A percentile compares a stretch with the other conserved stretches of the same genome.
These are phyloP conservation scores for Nicotiana attenuata DNA, from an alignment of 257 asterid genomes.

Conservation along the genomic window DNA sequence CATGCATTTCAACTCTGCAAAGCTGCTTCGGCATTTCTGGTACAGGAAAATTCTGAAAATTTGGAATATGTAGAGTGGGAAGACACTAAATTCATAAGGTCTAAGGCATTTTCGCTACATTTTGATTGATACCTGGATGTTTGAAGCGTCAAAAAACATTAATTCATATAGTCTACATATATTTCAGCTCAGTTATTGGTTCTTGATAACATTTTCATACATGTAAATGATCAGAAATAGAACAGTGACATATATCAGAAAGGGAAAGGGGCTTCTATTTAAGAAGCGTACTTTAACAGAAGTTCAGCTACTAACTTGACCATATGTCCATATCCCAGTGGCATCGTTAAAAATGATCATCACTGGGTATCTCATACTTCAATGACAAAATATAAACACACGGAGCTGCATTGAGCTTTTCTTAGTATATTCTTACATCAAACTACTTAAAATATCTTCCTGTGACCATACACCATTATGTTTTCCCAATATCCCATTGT, in stretches of 20 bases:
- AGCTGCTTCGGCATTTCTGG: not conserved
- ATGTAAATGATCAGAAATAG: not conserved
- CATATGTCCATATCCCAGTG: constrained; percentile 4
- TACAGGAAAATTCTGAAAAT: not conserved
- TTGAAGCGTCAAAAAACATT: not conserved
- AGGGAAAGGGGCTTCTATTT: not conserved
- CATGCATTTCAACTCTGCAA: not conserved
- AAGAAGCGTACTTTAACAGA: not conserved
- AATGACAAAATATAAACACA: not conserved
- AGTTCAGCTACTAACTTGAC: not conserved
- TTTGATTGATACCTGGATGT: not conserved
- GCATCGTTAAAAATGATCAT: constrained; percentile 12
- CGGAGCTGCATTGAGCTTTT: not conserved
- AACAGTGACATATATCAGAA: not conserved
- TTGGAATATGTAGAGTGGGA: no score
- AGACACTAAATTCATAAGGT: not conserved
- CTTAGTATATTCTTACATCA: constrained; percentile 5
- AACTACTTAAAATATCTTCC: constrained; percentile 7
- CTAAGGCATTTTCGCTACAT: not conserved
- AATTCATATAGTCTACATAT: not conserved
- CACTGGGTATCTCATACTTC: constrained; percentile 8
- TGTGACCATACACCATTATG: not conserved
- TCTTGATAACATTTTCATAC: not conserved
- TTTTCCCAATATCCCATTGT: not conserved
- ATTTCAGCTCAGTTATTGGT: not conserved